These are phyloP conservation scores for Fraxinus cuspidata DNA, from an alignment of 257 asterid genomes.

Conservation along the genomic window DNA sequence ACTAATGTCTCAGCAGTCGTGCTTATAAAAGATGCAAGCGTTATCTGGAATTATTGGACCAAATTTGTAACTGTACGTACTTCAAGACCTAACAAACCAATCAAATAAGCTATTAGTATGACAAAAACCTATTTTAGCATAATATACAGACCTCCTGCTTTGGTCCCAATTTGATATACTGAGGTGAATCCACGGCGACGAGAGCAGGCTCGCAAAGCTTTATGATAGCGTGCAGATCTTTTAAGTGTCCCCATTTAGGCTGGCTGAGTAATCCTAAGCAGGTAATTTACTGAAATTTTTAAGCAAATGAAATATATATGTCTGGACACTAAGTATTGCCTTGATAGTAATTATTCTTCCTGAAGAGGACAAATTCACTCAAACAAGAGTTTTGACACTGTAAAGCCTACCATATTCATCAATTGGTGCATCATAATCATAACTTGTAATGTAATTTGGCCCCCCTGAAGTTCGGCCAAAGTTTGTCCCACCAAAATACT, in stretches of 20 bases:
- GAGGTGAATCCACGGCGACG: conserved; percentile 64
- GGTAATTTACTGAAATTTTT: conserved; percentile 19
- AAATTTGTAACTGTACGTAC: not conserved
- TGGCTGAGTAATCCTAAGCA: conserved; percentile 77
- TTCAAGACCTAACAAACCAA: conserved; percentile 4
- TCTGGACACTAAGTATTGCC: conserved; percentile 4
- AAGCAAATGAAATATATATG: conserved; percentile 18
- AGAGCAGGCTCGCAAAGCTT: conserved; percentile 97
- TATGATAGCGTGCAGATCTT: conserved; percentile 86
- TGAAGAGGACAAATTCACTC: conserved; percentile 14
- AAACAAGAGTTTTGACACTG: conserved; percentile 14
- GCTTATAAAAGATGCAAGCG: not conserved
- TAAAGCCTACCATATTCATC: conserved; percentile 81
- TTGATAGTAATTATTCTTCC: conserved; percentile 15
- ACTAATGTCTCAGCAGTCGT: not conserved
- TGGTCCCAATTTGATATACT: conserved; percentile 81
- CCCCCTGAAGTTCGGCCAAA: conserved; percentile 96
- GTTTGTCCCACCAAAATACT: conserved; percentile 98
- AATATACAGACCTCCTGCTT: conserved; percentile 70
- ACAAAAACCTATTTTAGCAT: not conserved
- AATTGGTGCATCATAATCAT: conserved; percentile 94
- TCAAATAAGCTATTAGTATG: not conserved
- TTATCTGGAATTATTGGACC: not conserved
- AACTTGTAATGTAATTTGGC: conserved; percentile 86
- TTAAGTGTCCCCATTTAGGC: conserved; percentile 96